A percentile compares a stretch with the other conserved stretches of the same genome.
Evolutionary conservation across 1,284 basidiomycete species (phyloP).

Genomic region (Filobasidium uniguttulatum): DNA sequence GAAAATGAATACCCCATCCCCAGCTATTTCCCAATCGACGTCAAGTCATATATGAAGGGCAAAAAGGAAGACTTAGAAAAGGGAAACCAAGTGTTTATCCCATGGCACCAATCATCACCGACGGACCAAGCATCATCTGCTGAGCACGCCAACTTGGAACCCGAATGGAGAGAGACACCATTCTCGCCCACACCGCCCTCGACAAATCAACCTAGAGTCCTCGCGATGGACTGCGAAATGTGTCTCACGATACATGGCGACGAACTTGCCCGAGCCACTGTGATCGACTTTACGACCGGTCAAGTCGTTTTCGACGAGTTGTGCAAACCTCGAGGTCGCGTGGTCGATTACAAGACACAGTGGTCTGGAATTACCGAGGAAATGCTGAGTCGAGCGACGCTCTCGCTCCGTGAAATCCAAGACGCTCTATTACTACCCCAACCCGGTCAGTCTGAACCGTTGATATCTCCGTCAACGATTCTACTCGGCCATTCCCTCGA

Average conservation of each 20-base stretch:
- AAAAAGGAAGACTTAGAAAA: background rate
- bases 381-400: constrained; percentile 52
- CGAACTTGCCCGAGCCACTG: constrained; percentile 66
- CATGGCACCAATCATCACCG: background rate
- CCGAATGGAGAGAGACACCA: constrained; percentile 56
- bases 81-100: constrained; percentile 31
- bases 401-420: constrained; percentile 64
- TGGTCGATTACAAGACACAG: constrained; percentile 77
- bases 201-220: constrained; percentile 26
- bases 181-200: constrained; percentile 23
- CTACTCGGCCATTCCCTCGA: constrained; percentile 89
- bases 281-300: constrained; percentile 60
- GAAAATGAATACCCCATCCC: constrained; percentile 81
- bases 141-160: constrained; percentile 44
- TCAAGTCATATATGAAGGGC: background rate
- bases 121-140: background rate
- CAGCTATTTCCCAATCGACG: constrained; percentile 47
- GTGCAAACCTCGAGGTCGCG: constrained; percentile 67
- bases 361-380: constrained; percentile 82
- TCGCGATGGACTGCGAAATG: constrained; percentile 82
- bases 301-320: constrained; percentile 68
- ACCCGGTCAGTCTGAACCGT: constrained; percentile 35
- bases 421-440: constrained; percentile 43
- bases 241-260: constrained; percentile 74
- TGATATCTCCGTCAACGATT: constrained; percentile 54